Percentiles rank a stretch among this genome's conserved stretches.
Evolutionary conservation across 108 stramenopile species (phyloP).

Genomic region (Epipyxis sp.): DNA sequence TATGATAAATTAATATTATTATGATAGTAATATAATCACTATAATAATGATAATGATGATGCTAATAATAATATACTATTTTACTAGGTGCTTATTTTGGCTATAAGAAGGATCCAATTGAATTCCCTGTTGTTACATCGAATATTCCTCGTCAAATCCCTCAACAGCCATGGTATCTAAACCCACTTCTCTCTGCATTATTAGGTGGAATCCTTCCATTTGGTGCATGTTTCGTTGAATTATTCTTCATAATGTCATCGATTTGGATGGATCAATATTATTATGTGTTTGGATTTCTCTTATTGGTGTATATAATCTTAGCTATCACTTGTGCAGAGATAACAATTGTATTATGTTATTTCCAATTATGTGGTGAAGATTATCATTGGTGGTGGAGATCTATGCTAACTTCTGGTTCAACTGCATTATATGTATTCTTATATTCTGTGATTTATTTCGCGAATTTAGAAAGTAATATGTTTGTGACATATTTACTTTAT

Average conservation of each 20-base stretch:
- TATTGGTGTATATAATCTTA: slow-evolving; percentile 86
- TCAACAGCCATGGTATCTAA: slow-evolving; percentile 73
- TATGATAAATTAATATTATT: too few relatives aligned
- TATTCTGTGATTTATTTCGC: slow-evolving; percentile 96
- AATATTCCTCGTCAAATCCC: slow-evolving; percentile 71
- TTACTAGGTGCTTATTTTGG: slow-evolving; percentile 98
- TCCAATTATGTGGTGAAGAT: slow-evolving; percentile 97
- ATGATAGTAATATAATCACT: too few relatives aligned
- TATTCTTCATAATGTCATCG: slow-evolving; percentile 97
- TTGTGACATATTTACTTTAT: slow-evolving; percentile 90
- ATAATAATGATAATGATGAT: too few relatives aligned
- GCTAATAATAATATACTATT: slow-evolving; percentile 89
- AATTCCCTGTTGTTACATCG: slow-evolving; percentile 76
- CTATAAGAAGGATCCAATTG: slow-evolving; percentile 86
- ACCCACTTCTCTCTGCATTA: slow-evolving; percentile 65
- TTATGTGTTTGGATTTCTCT: slow-evolving; percentile 98
- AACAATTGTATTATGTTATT: slow-evolving; percentile 91
- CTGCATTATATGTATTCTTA: slow-evolving; percentile 86
- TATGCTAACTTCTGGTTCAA: slow-evolving; percentile 85
- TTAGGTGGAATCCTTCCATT: slow-evolving; percentile 96
- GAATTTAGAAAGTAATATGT: slow-evolving; percentile 72
- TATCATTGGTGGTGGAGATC: slow-evolving; percentile 99
- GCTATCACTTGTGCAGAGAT: slow-evolving; percentile 91
- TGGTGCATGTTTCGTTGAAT: slow-evolving; percentile 95
- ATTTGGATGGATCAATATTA: slow-evolving; percentile 97